Evolutionary conservation across 257 asterid species (phyloP), one percentile per base, ranked within the genome.

Genomic region (Salvia hispanica): DNA sequence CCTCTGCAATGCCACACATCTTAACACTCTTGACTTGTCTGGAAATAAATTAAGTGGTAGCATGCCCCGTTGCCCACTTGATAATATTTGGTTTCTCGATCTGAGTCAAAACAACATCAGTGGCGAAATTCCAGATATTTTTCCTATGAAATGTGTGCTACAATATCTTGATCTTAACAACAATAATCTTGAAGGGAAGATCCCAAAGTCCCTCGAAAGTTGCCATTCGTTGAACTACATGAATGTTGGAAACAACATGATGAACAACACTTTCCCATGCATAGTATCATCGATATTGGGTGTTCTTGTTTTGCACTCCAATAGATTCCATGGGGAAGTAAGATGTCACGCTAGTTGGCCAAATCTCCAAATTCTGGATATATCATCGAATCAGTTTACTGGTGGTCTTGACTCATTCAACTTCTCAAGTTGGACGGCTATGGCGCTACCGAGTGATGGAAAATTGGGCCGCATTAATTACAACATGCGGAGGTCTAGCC

Each of bases 211-310:
- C 18, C 64, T 78, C 43, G 39, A 56, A 45, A 79, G 74, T 18
- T 86, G 88, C 82, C 58, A 64, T 10, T 12, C 6, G 5, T 25
- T 83, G 43, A 72, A 70, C 60, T 76, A 77, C 13, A 3, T 83
- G 51, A 86, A 81, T 37, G 58, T 83, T n/a, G 87, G 89, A 21
- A 65, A 66, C 68, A 86, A 83, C 76, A 61, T 8, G 13, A 54
- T 86, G 4, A 16, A 13, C n/a, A 81, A 58, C 37, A 45, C 33
- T 0, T 74, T 74, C 51, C 83, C 83, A 3, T 71, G 74, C 69
- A 45, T 67, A 11, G 70, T 79, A 45, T 80, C 84, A 0, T 75
- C 81, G 16, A 36, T 16, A 16, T 59, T 85, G 68, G 77, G 63
- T 5, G 80, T 83, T 3, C 81, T 86, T 3, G 67, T 78, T 12